Evolutionary conservation across 441 rosid genomes (phyloP).

Genomic region (Erodium texanum): DNA sequence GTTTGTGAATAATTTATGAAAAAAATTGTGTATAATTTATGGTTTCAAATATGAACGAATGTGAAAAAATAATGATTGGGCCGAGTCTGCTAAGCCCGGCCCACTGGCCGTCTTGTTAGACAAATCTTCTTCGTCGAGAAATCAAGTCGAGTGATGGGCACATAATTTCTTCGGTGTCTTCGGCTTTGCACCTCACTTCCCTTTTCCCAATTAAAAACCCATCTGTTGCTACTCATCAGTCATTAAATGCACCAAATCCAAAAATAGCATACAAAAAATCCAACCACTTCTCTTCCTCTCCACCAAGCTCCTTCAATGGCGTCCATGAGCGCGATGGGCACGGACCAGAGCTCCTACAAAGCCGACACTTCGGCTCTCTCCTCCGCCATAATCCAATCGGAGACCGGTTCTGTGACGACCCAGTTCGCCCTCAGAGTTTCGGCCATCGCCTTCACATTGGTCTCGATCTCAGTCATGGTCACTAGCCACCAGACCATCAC

Average conservation of each 20-base stretch:
- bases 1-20: too few species aligned
- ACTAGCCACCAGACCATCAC: constrained; percentile 23
- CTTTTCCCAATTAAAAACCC: too few species aligned
- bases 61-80: background rate
- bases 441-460: constrained; percentile 33
- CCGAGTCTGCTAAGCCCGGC: background rate
- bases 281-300: background rate
- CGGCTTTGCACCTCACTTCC: too few species aligned
- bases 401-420: constrained; percentile 20
- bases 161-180: background rate
- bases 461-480: constrained; percentile 33
- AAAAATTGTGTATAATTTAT: too few species aligned
- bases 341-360: background rate
- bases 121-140: too few species aligned
- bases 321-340: background rate
- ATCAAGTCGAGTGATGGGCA: background rate
- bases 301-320: background rate
- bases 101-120: background rate
- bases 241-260: background rate
- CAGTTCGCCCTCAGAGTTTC: constrained; percentile 30
- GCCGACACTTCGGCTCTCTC: background rate
- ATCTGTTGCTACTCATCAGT: too few species aligned
- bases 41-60: too few species aligned
- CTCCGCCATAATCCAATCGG: background rate
- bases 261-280: background rate